Percentiles rank a stretch among this genome's conserved stretches.
Evolutionary conservation across 2,329 filamentous ascomycete genomes (phyloP).

Genomic region (Fusarium subglutinans): DNA sequence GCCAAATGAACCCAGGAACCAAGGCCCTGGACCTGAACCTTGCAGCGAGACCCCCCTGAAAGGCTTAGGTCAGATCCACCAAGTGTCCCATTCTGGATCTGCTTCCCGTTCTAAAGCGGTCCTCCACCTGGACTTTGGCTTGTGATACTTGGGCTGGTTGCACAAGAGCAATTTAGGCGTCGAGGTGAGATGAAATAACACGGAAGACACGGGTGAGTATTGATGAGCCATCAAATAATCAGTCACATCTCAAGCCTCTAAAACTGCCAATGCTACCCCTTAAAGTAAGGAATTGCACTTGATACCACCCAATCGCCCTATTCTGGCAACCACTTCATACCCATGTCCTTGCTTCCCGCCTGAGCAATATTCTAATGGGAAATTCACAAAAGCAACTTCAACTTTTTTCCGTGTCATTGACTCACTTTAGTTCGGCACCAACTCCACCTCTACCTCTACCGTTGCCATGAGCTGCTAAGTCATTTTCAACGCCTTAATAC

Average conservation of each 20-base stretch:
- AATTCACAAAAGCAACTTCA: slow-evolving; percentile 18
- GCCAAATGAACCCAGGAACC: slow-evolving; percentile 4
- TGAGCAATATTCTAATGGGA: slow-evolving; percentile 3
- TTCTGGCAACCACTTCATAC: slow-evolving; percentile 23
- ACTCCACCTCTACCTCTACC: background rate
- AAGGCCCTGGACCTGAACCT: slow-evolving; percentile 11
- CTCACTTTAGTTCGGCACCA: background rate
- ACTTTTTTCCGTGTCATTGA: background rate
- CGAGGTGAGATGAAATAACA: background rate
- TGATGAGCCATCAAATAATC: background rate
- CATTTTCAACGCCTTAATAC: background rate
- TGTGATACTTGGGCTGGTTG: slow-evolving; percentile 4
- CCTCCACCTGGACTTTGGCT: background rate
- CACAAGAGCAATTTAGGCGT: slow-evolving; percentile 4
- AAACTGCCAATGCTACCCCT: background rate
- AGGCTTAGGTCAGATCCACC: slow-evolving; percentile 8
- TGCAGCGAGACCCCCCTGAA: slow-evolving; percentile 2
- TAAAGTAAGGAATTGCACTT: slow-evolving; percentile 23
- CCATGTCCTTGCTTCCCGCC: slow-evolving; percentile 41
- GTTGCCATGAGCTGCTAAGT: background rate
- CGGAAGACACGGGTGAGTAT: background rate
- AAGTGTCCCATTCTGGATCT: slow-evolving; percentile 12
- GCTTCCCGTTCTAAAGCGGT: slow-evolving; percentile 7
- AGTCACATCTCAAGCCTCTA: background rate
- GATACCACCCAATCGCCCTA: slow-evolving; percentile 14